A percentile compares a stretch with the other conserved stretches of the same genome.
phyloP scores from a whole-genome alignment of 108 stramenopile species.

The Cyclotella kingstonii region DNA sequence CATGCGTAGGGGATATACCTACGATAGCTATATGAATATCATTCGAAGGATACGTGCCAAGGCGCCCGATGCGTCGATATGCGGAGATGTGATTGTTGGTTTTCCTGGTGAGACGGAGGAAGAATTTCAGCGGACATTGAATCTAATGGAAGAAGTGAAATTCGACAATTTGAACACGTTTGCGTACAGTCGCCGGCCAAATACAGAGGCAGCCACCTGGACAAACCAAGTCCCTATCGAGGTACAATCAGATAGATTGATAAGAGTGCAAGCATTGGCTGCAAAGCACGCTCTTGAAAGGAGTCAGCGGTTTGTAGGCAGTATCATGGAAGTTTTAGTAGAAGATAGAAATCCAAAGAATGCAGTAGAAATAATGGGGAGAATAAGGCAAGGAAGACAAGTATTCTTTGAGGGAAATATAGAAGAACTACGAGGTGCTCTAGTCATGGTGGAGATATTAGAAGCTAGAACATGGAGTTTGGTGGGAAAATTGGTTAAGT shows the following conservation, averaged over 20 bases:
- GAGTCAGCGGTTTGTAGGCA: constrained; percentile 81
- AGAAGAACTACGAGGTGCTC: constrained; percentile 65
- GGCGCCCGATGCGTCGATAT: constrained; percentile 77
- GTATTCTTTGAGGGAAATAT: constrained; percentile 87
- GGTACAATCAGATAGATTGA: constrained; percentile 86
- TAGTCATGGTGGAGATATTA: constrained; percentile 67
- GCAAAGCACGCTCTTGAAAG: constrained; percentile 81
- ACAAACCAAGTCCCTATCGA: constrained; percentile 73
- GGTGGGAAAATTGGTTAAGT: constrained; percentile 51
- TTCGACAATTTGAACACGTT: constrained; percentile 61
- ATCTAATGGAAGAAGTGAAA: constrained; percentile 75
- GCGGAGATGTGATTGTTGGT: constrained; percentile 82
- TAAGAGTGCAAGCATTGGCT: constrained; percentile 79
- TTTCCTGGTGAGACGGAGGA: constrained; percentile 90
- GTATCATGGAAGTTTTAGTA: constrained; percentile 81
- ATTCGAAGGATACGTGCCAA: constrained; percentile 71
- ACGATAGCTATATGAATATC: constrained; percentile 87
- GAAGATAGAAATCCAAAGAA: constrained; percentile 86
- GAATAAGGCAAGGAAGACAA: constrained; percentile 83
- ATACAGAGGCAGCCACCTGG: constrained; percentile 59
- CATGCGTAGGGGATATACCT: constrained; percentile 92
- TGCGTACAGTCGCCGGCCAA: constrained; percentile 61
- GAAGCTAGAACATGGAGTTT: constrained; percentile 86
- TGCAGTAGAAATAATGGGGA: constrained; percentile 81
- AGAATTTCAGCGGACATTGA: constrained; percentile 74